Percentiles rank a stretch among this genome's conserved stretches.
Conservation (phyloP, 495 filamentous ascomycete species). For the Penicillium roqueforti region DNA sequence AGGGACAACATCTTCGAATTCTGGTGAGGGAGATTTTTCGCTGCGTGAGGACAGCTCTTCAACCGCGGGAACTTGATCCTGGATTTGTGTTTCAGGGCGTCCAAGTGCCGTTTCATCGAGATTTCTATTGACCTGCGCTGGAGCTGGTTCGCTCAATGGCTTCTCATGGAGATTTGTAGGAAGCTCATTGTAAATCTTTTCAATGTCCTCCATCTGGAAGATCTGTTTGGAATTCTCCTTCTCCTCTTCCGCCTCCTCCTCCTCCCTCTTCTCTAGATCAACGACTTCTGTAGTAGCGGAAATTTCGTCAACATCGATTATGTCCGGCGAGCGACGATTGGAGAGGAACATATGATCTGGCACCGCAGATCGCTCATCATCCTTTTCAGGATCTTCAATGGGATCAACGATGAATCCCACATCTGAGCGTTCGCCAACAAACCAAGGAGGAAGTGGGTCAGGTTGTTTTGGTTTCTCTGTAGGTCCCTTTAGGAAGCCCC, state of each 20-base stretch:
- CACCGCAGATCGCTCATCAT: conserved; percentile 23
- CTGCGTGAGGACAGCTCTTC: not conserved
- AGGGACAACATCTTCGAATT: conserved; percentile 48
- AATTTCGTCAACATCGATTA: conserved; percentile 44
- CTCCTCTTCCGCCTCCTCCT: conserved; percentile 15
- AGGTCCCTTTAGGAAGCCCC: conserved; percentile 62
- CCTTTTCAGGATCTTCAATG: conserved; percentile 20
- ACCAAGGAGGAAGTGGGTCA: conserved; percentile 81
- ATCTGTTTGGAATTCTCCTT: not conserved
- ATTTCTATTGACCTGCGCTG: not conserved
- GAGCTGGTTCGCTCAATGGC: not conserved
- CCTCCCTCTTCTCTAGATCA: conserved; percentile 36
- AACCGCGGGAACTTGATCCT: not conserved
- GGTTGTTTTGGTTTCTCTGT: conserved; percentile 47
- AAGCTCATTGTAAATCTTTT: not conserved
- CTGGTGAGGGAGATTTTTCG: conserved; percentile 45
- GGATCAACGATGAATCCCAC: conserved; percentile 35
- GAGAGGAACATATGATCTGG: conserved; percentile 38
- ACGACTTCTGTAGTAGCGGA: conserved; percentile 37
- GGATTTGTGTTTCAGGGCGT: not conserved
- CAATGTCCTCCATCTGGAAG: not conserved
- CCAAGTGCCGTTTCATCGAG: not conserved
- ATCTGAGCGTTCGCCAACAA: conserved; percentile 42
- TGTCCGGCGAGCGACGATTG: conserved; percentile 37
- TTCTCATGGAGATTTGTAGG: conserved; percentile 1